These are phyloP conservation scores for Spirogloea muscicola DNA, from an alignment of 139 green algal species.

Conservation along the genomic window DNA sequence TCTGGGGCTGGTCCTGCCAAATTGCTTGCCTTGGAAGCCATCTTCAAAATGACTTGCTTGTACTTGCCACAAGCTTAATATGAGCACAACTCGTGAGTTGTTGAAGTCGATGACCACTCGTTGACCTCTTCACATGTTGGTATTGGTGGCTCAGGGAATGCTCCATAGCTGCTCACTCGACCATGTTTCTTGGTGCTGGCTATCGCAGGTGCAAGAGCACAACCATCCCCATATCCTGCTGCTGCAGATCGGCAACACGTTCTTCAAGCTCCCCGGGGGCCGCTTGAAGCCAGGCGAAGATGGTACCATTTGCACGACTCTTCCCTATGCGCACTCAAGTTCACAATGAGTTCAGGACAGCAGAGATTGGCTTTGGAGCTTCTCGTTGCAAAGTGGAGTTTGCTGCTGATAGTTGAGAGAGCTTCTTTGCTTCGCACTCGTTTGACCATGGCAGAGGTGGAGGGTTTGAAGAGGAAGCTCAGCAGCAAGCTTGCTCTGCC, in stretches of 20 bases:
- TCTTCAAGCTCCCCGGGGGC: conserved; percentile 87
- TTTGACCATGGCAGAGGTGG: conserved; percentile 65
- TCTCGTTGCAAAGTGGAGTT: too few species aligned
- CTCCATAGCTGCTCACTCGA: background rate
- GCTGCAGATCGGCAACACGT: conserved; percentile 69
- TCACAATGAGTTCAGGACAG: too few species aligned
- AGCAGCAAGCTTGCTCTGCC: conserved; percentile 62
- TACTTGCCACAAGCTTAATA: too few species aligned
- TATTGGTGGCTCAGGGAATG: background rate
- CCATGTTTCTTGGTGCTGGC: background rate
- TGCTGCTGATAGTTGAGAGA: too few species aligned
- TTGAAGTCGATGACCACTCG: too few species aligned
- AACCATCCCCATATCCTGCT: conserved; percentile 89
- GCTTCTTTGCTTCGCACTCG: background rate
- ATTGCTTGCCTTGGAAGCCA: too few species aligned
- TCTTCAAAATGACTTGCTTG: too few species aligned
- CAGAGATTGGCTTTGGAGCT: too few species aligned
- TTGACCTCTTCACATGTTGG: background rate
- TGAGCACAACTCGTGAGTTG: too few species aligned
- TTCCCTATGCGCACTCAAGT: too few species aligned
- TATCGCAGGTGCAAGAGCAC: conserved; percentile 82
- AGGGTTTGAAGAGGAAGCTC: conserved; percentile 84
- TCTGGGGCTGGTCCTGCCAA: background rate
- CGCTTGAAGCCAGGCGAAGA: conserved; percentile 83
- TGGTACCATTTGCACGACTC: too few species aligned